Base-by-base conservation (phyloP, 495 filamentous ascomycete species). In the Penicillium mononematosum region DNA sequence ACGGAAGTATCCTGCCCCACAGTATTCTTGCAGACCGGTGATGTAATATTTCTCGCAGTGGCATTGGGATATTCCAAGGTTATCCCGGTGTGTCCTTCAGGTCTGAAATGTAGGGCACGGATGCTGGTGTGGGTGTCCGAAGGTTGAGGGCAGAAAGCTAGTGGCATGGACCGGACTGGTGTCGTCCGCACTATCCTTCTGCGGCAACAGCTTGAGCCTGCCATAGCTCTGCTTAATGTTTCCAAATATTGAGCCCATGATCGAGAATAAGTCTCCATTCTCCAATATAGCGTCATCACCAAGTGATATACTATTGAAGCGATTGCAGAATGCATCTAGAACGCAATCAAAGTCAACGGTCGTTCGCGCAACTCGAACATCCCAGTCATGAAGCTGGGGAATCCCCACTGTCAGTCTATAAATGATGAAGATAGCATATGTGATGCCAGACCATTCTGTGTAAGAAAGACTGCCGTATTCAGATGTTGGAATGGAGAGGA, bases 131-230 rank as follows among this genome's bases (percentile, higher is more conserved):
- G 27, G 11, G 17, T 4, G 5, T 45, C 5, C 22, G 22, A 27
- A 12, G 2, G 44, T 4, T n/a, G 44, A 27, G 22, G 44, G 12
- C 22, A 2, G 14, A 45, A 24, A 45, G 44, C 12, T 27, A 14
- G 44, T 45, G 22, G 44, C 44, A 45, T 45, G 44, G n/a, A 45
- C 44, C 25, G 19, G 44, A 12, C 12, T 22, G 22, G 3, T 45
- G 22, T 45, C 44, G 14, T 27, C 44, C 25, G 44, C 44, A 45
- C 44, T 45, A n/a, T 45, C 44, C 12, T 45, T 29, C 44, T 45
- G 44, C 22, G 44, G 44, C 22, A 45, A n/a, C 12, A 29, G 44
- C 44, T 25, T 45, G 10, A 45, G 19, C 12, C 44, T n/a, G 20
- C 29, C 44, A 24, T 45, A 45, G 3, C 22, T 24, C 22, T 24